Evolutionary conservation across 805 yeast species (phyloP).

Genomic region (Suhomyces vadensis): DNA sequence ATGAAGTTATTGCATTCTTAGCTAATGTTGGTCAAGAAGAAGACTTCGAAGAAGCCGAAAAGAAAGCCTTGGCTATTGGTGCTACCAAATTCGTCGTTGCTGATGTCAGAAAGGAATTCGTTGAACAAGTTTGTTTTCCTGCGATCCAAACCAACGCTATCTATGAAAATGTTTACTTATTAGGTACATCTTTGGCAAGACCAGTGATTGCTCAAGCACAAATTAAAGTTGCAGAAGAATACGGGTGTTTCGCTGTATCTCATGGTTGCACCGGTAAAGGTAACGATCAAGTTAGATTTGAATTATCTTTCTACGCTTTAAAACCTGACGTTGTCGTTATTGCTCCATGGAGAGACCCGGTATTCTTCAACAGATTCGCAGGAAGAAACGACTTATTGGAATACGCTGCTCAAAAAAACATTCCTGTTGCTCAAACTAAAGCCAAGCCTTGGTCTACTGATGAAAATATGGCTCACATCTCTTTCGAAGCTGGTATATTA

Average conservation of each 20-base stretch:
- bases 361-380: constrained; percentile 89
- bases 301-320: constrained; percentile 93
- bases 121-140: constrained; percentile 89
- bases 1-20: constrained; percentile 97
- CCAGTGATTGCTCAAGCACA: constrained; percentile 99
- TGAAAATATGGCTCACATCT: constrained; percentile 98
- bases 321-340: constrained; percentile 96
- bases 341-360: constrained; percentile 99
- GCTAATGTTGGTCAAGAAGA: constrained; percentile 99
- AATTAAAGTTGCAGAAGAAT: constrained; percentile 92
- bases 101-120: constrained; percentile 94
- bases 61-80: constrained; percentile 94
- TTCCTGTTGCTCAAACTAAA: constrained; percentile 95
- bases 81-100: constrained; percentile 93
- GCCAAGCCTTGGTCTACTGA: constrained; percentile 99
- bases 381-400: constrained; percentile 96
- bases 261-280: constrained; percentile 99
- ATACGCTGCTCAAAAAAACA: constrained; percentile 87
- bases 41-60: constrained; percentile 96
- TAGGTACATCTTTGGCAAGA: constrained; percentile 98
- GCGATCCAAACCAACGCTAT: constrained; percentile 98
- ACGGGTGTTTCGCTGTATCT: constrained; percentile 97
- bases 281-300: constrained; percentile 98
- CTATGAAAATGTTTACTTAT: constrained; percentile 93
- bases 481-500: constrained; percentile 98